Base-by-base conservation (phyloP, 768 basidiomycete genomes). In the Leccinum olivaceopallidum region DNA sequence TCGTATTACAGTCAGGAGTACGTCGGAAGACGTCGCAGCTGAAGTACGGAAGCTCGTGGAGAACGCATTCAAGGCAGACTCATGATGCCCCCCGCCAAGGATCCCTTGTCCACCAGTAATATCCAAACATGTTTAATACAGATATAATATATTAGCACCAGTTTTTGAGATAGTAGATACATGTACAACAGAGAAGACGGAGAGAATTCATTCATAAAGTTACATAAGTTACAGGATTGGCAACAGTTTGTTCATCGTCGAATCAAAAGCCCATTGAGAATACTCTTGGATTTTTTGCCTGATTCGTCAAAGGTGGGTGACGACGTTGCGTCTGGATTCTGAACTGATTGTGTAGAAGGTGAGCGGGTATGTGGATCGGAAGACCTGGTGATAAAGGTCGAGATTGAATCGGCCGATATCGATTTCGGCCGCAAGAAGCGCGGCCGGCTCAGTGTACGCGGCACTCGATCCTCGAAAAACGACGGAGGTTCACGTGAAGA, bases 1-100 rank as follows among this genome's bases (percentile, higher is more conserved):
- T 76, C 89, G 97, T 37, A 71, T 98, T 61, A 99, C 97, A 6
- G 84, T 98, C 49, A 84, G 97, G 70, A 96, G 94, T 69, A 98
- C 97, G 4, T 98, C 97, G 58, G 95, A 95, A 72, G 84, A 88
- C 10, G 95, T 98, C 9, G 90, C 92, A 44, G 64, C 73, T 5
- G 89, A 90, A 71, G 86, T 90, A 48, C 82, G 86, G 69, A 84
- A 80, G 59, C 70, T 81, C 20, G 53, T 84, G 44, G 77, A 78
- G 64, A 78, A 67, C 63, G 74, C 75, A 5, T 69, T 83, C 39
- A 74, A 69, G 59, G 57, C 60, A 59, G 65, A 75, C 16, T 58
- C 39, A 57, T 47, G 47, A 50, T 50, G 5, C 51, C n/a, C n/a
- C 10, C 44, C 42, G 28, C 18, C 57, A 55, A 28, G 44, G 18